phyloP scores from a whole-genome alignment of 2,329 filamentous ascomycete genomes.

The Talaromyces marneffei region DNA sequence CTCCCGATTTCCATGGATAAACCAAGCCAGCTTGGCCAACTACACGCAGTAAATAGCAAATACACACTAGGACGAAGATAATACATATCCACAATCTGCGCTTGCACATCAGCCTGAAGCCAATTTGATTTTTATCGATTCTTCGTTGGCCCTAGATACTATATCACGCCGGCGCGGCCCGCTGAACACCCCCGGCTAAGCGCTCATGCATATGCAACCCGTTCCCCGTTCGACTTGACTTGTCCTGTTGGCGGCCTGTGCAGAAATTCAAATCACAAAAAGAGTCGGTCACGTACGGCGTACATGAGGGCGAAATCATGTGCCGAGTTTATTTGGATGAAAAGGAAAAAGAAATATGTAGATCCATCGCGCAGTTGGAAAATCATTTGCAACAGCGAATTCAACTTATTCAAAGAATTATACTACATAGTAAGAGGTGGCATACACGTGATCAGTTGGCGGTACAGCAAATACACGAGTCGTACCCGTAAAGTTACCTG shows the following conservation, averaged over 20 bases:
- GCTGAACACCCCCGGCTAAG: slow-evolving; percentile 4
- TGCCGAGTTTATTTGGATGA: not conserved
- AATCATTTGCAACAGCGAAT: not conserved
- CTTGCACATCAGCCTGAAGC: slow-evolving; percentile 1
- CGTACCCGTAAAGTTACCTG: not conserved
- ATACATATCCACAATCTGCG: not conserved
- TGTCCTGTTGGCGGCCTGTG: slow-evolving; percentile 1
- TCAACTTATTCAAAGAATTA: not conserved
- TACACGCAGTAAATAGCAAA: not conserved
- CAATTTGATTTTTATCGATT: not conserved
- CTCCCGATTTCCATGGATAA: not conserved
- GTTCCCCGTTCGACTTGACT: not conserved
- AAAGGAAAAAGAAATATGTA: not conserved
- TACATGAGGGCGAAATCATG: not conserved
- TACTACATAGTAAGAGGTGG: too few species aligned
- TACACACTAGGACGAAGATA: not conserved
- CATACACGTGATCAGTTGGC: not conserved
- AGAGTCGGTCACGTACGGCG: not conserved
- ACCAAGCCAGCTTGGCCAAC: not conserved
- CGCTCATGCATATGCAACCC: slow-evolving; percentile 5
- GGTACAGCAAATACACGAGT: not conserved
- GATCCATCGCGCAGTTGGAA: not conserved
- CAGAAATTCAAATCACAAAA: not conserved
- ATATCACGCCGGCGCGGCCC: slow-evolving; percentile 7
- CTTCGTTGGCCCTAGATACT: not conserved